phyloP scores from a whole-genome alignment of 2,329 filamentous ascomycete species.

The Aspergillus phoenicis region DNA sequence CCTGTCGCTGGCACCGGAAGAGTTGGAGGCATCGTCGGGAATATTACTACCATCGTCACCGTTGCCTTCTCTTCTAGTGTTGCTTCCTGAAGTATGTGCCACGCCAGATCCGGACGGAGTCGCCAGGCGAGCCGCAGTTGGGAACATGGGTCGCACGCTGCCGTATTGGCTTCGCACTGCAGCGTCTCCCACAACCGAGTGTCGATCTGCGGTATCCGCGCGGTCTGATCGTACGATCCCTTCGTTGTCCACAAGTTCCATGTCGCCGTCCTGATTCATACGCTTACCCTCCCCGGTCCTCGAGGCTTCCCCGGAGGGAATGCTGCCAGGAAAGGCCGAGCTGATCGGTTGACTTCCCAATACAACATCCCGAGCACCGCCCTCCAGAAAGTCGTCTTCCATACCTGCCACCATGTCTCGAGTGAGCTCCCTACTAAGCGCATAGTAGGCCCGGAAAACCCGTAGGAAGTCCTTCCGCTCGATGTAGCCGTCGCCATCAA shows the following conservation, averaged over 20 bases:
- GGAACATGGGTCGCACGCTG: conserved; percentile 36
- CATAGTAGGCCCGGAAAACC: conserved; percentile 90
- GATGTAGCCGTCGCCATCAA: conserved; percentile 84
- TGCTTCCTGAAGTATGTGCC: conserved; percentile 17
- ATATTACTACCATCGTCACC: conserved; percentile 26
- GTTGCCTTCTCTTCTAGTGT: conserved; percentile 23
- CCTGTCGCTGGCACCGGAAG: conserved; percentile 33
- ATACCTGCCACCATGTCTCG: conserved; percentile 77
- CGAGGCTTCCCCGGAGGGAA: conserved; percentile 65
- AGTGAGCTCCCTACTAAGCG: conserved; percentile 85
- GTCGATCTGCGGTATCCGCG: conserved; percentile 62
- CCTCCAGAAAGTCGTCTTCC: conserved; percentile 75
- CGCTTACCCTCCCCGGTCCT: conserved; percentile 68
- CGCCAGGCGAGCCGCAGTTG: conserved; percentile 32
- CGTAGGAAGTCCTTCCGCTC: conserved; percentile 84
- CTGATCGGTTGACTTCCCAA: conserved; percentile 75
- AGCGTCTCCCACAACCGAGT: conserved; percentile 60
- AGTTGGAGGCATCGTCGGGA: conserved; percentile 29
- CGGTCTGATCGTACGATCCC: conserved; percentile 63
- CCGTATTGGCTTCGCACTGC: conserved; percentile 42
- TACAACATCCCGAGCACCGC: conserved; percentile 74
- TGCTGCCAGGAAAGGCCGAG: conserved; percentile 72
- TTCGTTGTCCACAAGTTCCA: conserved; percentile 63
- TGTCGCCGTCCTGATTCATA: conserved; percentile 63
- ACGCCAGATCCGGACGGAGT: conserved; percentile 17